phyloP scores from a whole-genome alignment of 257 asterid genomes.

The Scutellaria barbata region DNA sequence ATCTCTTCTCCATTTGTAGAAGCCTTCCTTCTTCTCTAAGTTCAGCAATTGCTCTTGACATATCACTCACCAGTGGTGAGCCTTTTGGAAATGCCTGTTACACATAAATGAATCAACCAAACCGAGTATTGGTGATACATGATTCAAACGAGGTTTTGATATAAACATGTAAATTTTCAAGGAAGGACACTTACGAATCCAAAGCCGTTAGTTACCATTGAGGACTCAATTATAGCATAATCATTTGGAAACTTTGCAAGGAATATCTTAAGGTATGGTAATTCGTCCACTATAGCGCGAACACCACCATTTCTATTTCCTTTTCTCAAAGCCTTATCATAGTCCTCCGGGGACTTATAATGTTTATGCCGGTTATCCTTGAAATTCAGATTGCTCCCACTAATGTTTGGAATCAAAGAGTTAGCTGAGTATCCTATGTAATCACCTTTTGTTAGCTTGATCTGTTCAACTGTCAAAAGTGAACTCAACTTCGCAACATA shows the following conservation, averaged over 20 bases:
- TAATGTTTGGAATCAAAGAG: conserved; percentile 10
- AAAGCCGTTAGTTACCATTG: conserved; percentile 40
- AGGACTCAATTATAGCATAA: conserved; percentile 37
- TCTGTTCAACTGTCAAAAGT: conserved; percentile 47
- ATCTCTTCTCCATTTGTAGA: conserved; percentile 41
- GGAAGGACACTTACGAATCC: conserved; percentile 46
- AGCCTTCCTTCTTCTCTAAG: conserved; percentile 52
- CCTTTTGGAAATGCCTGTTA: conserved; percentile 50
- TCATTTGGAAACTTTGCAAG: conserved; percentile 37
- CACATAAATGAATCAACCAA: not conserved
- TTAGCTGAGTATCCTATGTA: conserved; percentile 39
- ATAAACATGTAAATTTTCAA: not conserved
- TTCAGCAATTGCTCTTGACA: conserved; percentile 44
- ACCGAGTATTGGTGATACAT: not conserved
- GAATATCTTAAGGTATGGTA: conserved; percentile 46
- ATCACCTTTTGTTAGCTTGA: conserved; percentile 34
- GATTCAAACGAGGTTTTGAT: not conserved
- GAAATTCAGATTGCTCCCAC: conserved; percentile 34
- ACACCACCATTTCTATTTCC: conserved; percentile 53
- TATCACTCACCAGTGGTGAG: conserved; percentile 41
- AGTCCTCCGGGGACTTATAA: conserved; percentile 5
- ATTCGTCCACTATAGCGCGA: conserved; percentile 49
- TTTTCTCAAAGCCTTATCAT: conserved; percentile 39
- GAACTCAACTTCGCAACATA: conserved; percentile 58
- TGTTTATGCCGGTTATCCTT: conserved; percentile 25